phyloP scores from a whole-genome alignment of 2,329 filamentous ascomycete genomes.

The Cercospora zeina region DNA sequence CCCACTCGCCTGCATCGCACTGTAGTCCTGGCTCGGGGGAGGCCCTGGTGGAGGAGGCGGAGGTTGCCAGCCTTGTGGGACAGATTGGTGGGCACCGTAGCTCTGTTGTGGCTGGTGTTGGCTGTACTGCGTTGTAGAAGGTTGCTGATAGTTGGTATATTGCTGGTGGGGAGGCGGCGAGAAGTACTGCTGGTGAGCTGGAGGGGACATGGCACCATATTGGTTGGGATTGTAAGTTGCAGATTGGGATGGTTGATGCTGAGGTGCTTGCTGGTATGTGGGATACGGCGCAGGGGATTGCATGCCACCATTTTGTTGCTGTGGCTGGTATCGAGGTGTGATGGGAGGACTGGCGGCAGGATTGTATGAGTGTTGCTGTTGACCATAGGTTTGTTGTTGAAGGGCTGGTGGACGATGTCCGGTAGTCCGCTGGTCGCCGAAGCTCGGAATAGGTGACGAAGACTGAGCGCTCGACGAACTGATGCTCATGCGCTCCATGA shows the following conservation, averaged over 20 bases:
- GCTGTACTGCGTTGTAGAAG: constrained; percentile 58
- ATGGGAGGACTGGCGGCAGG: constrained; percentile 51
- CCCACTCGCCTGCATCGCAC: constrained; percentile 40
- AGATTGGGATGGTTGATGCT: constrained; percentile 25
- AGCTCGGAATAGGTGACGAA: constrained; percentile 43
- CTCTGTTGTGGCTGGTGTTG: constrained; percentile 58
- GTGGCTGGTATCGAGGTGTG: constrained; percentile 47
- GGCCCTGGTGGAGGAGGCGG: constrained; percentile 67
- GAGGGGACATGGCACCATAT: constrained; percentile 50
- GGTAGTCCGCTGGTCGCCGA: constrained; percentile 25
- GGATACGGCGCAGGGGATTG: constrained; percentile 32
- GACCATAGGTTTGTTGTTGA: constrained; percentile 47
- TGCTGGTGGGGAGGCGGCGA: constrained; percentile 48
- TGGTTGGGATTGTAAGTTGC: constrained; percentile 49
- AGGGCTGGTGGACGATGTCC: constrained; percentile 46
- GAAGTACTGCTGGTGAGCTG: constrained; percentile 61
- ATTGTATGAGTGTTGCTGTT: constrained; percentile 50
- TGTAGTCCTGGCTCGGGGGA: constrained; percentile 59
- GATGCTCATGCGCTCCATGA: constrained; percentile 96
- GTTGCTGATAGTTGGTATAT: constrained; percentile 46
- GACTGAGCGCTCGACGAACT: constrained; percentile 53
- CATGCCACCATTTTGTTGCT: constrained; percentile 33
- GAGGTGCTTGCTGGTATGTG: constrained; percentile 31
- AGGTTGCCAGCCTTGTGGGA: constrained; percentile 65
- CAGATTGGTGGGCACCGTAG: constrained; percentile 34